Percentiles rank a stretch among this genome's conserved stretches.
These are phyloP conservation scores for Spergularia azorica DNA, from an alignment of 179 eudicot genomes.

Conservation along the genomic window DNA sequence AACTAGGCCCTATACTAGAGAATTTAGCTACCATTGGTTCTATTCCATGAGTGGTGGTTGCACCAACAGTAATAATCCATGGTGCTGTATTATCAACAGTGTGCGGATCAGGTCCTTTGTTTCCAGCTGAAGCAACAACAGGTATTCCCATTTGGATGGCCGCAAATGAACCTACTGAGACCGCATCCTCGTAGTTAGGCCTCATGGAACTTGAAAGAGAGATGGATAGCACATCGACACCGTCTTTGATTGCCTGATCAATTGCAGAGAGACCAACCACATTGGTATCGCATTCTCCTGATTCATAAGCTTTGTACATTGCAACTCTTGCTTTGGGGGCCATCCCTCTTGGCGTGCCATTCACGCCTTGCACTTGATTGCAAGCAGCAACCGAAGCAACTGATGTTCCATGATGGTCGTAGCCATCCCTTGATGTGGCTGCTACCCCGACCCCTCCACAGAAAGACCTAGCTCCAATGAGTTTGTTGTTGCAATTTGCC, in stretches of 20 bases:
- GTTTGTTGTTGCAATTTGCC: neutral
- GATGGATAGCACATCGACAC: neutral
- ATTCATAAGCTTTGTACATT: neutral
- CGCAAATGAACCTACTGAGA: neutral
- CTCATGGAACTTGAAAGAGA: neutral
- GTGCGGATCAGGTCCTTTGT: neutral
- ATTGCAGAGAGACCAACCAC: neutral
- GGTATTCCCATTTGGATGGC: neutral
- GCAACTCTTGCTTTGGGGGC: neutral
- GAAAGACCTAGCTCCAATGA: neutral
- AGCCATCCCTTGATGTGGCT: neutral
- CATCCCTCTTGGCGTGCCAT: neutral
- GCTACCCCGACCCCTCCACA: no score
- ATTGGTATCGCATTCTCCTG: neutral
- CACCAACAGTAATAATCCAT: neutral
- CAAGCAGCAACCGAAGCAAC: neutral
- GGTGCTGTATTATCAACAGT: neutral
- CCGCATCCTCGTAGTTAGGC: neutral
- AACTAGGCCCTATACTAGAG: neutral
- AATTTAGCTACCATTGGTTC: neutral
- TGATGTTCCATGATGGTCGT: neutral
- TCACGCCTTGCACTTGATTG: neutral
- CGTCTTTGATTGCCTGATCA: neutral
- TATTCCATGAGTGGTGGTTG: neutral
- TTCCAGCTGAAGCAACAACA: neutral